Base-by-base conservation (phyloP, 164 flowering plant species). In the Magnolia kwangsiensis region DNA sequence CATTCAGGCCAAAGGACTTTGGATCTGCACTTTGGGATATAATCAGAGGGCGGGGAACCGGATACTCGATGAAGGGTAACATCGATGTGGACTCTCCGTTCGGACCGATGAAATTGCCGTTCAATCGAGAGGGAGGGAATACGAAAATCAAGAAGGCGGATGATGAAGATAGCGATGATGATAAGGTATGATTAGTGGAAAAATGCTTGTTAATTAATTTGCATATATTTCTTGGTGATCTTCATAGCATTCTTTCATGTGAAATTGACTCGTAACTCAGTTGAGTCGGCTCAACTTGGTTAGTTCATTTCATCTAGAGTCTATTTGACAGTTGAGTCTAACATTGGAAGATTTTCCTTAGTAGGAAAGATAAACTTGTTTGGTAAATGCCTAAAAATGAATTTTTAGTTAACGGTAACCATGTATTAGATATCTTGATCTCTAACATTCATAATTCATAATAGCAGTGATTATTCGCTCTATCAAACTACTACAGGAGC, bases 1-100 rank as follows among this genome's bases (percentile, higher is more conserved):
- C 80, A 0, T 82, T 79, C n/a, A 76, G 80, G 75, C 84, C 84
- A 5, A 79, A 82, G 76, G 84, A 82, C 61, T 79, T 82, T 61
- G 84, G 81, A 55, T 82, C 84, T 65, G 84, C 84, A 59, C 50
- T 82, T 49, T 82, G 81, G 81, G 81, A 82, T n/a, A 82, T 82
- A 69, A 79, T 82, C 3, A 78, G 79, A 68, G 81, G 80, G 4
- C 79, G 72, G 49, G 81, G 81, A 8, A 77, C 84, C 65, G 81
- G 84, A 0, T 82, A 82, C 50, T 69, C 84, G 0, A 74, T 82
- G 76, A 82, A 70, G 67, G 84, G 84, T 16, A 74, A 21, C 69
- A 24, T 82, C 23, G 79, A 79, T 31, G 80, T 76, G 24, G 81
- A 77, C 51, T 76, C 84, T 2, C 58, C 77, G 3, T 82, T 76